Percentiles rank a stretch among this genome's conserved stretches.
phyloP scores from a whole-genome alignment of 176 grass and related monocot genomes.

The sorghum (Sorghum bicolor) region DNA sequence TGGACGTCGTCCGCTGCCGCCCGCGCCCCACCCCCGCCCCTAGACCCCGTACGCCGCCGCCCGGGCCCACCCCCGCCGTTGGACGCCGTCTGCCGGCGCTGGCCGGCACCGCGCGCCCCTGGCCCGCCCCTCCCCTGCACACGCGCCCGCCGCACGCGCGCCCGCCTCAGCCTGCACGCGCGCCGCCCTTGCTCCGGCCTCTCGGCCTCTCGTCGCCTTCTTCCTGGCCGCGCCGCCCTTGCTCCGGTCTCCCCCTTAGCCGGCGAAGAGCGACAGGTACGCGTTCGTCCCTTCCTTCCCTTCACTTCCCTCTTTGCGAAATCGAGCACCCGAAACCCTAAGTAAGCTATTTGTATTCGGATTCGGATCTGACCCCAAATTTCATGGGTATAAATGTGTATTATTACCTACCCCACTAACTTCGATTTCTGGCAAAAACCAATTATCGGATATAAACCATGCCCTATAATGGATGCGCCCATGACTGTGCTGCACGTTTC shows the following conservation, averaged over 20 bases:
- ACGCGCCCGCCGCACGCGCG: too few relatives aligned
- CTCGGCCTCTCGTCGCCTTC: background rate
- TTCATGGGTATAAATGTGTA: background rate
- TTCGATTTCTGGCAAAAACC: background rate
- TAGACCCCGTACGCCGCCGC: too few relatives aligned
- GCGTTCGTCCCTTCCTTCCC: background rate
- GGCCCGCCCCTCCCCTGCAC: too few relatives aligned
- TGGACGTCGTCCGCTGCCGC: too few relatives aligned
- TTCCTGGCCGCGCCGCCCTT: background rate
- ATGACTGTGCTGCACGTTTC: background rate
- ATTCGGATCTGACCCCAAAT: background rate
- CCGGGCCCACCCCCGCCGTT: too few relatives aligned
- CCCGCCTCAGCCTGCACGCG: too few relatives aligned
- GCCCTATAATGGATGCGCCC: background rate
- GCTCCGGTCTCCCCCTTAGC: too few relatives aligned
- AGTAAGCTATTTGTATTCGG: background rate
- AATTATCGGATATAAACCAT: background rate
- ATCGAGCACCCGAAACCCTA: background rate
- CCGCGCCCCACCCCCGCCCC: too few relatives aligned
- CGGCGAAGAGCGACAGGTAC: background rate
- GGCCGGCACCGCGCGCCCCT: too few relatives aligned
- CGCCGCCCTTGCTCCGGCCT: too few relatives aligned
- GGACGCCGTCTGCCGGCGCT: too few relatives aligned
- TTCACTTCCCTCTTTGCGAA: background rate
- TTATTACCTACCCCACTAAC: background rate